These are phyloP conservation scores for Aristolochia fimbriata DNA, from an alignment of 164 flowering plant species.

Conservation along the genomic window DNA sequence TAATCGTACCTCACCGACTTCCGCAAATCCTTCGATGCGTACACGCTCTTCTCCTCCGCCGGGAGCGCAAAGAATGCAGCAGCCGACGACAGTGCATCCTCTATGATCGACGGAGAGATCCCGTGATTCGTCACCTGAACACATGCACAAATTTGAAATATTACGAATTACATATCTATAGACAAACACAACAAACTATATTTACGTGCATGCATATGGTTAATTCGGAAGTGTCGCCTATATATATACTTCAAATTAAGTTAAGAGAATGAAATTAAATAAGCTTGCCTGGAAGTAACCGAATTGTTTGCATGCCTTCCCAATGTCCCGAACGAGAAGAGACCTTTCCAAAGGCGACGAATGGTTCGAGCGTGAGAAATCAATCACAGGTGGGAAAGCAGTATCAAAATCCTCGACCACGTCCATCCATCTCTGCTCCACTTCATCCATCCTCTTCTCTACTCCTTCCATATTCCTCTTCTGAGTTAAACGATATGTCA, in stretches of 20 bases:
- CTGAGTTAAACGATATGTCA: too few relatives aligned
- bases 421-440: too few relatives aligned
- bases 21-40: slow-evolving; percentile 32
- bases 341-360: slow-evolving; percentile 5
- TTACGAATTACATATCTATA: background rate
- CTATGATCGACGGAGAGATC: slow-evolving; percentile 17
- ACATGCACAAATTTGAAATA: background rate
- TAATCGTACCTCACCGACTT: slow-evolving; percentile 42
- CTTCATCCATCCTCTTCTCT: too few relatives aligned
- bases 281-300: slow-evolving; percentile 35
- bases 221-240: too few relatives aligned
- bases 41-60: slow-evolving; percentile 18
- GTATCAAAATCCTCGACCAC: background rate
- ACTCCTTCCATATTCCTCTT: too few relatives aligned
- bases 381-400: slow-evolving; percentile 8
- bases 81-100: slow-evolving; percentile 24
- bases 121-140: slow-evolving; percentile 41
- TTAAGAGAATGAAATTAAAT: too few relatives aligned
- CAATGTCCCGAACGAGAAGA: slow-evolving; percentile 16
- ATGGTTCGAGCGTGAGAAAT: slow-evolving; percentile 10
- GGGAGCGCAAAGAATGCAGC: slow-evolving; percentile 33
- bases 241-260: too few relatives aligned
- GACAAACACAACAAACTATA: background rate
- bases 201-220: background rate
- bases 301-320: slow-evolving; percentile 17